Percentiles rank a stretch among this genome's conserved stretches.
These are phyloP conservation scores for Trichoderma virens DNA, from an alignment of 495 filamentous ascomycete species.

Conservation along the genomic window DNA sequence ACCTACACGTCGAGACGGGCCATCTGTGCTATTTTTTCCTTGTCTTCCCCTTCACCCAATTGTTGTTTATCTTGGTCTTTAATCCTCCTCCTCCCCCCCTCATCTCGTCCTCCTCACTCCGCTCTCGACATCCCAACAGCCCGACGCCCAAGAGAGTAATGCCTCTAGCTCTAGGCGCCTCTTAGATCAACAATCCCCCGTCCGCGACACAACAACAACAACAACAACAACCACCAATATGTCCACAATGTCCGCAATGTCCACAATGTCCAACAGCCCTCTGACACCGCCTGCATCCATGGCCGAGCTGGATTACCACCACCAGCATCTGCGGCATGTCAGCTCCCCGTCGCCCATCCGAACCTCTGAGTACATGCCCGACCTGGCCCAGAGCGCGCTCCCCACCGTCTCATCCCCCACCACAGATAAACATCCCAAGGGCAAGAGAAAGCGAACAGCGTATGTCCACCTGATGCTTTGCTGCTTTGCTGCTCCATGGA, in stretches of 20 bases:
- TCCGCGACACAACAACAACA: not conserved
- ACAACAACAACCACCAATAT: not conserved
- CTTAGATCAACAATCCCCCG: too few species aligned
- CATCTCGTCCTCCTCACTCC: too few species aligned
- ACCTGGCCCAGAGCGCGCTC: conserved; percentile 5
- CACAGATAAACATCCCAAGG: conserved; percentile 36
- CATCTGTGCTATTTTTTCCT: not conserved
- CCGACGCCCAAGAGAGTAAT: not conserved
- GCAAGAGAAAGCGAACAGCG: conserved; percentile 49
- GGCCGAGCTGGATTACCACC: not conserved
- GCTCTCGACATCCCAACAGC: not conserved
- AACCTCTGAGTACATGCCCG: not conserved
- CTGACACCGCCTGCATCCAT: not conserved
- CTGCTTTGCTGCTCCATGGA: not conserved
- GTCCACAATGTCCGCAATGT: not conserved
- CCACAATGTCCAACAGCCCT: not conserved
- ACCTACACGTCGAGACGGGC: not conserved
- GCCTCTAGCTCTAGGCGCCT: conserved; percentile 1
- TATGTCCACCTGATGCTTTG: conserved; percentile 24
- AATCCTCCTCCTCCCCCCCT: not conserved
- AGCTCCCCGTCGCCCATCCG: conserved; percentile 1
- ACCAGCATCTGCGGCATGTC: conserved; percentile 3
- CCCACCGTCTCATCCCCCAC: conserved; percentile 4
- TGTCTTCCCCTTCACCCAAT: not conserved
- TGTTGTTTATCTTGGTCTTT: not conserved